These are phyloP conservation scores for Brassica juncea DNA, from an alignment of 345 rosid genomes.

Conservation along the genomic window DNA sequence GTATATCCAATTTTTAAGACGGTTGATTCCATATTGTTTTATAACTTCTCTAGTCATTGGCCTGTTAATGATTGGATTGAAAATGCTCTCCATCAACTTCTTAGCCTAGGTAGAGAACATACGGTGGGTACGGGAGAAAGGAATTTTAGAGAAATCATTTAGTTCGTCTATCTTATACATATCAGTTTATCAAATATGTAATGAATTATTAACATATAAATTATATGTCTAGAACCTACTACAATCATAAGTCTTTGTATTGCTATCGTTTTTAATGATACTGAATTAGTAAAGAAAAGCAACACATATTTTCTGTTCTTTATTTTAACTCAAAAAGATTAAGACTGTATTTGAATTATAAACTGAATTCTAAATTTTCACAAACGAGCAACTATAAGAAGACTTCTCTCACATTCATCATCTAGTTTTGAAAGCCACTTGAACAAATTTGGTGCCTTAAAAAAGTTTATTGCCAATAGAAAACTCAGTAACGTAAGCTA, in stretches of 20 bases:
- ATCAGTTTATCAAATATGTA: background rate
- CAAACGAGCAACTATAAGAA: background rate
- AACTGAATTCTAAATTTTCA: background rate
- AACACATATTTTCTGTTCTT: background rate
- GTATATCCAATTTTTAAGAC: background rate
- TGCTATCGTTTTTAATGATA: background rate
- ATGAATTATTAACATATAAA: background rate
- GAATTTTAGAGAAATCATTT: constrained; percentile 2
- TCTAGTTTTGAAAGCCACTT: background rate
- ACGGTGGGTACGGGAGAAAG: constrained; percentile 1
- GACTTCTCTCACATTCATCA: background rate
- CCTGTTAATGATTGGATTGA: constrained; percentile 17
- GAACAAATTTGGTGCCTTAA: background rate
- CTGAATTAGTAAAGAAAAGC: background rate
- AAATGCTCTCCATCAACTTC: constrained; percentile 11
- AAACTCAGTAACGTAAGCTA: background rate
- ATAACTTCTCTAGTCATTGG: background rate
- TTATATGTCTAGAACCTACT: background rate
- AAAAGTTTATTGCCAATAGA: background rate
- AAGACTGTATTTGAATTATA: background rate
- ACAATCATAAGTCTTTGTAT: background rate
- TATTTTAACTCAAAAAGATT: background rate
- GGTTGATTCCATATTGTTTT: background rate
- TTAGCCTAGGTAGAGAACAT: constrained; percentile 18
- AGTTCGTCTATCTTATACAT: background rate